Base-by-base conservation (phyloP, 495 filamentous ascomycete species). In the Tuber umbilicatum region DNA sequence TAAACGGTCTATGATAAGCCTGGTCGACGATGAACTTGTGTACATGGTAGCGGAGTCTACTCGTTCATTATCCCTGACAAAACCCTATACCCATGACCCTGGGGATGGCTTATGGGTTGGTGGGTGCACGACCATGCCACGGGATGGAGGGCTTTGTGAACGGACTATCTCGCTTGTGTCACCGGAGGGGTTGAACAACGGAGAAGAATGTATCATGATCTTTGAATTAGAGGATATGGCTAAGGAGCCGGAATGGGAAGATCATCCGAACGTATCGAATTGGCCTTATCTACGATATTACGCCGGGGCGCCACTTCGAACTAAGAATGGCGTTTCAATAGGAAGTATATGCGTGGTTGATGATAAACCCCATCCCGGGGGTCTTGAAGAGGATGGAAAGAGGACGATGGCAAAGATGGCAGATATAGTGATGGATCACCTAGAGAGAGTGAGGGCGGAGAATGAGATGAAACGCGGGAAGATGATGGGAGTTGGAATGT, bases 341-440 rank as follows among this genome's bases (percentile, higher is more conserved):
- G 92, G 92, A 38, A 90, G 88, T 27, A 85, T 92, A 69, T 92
- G 90, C 72, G 85, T 93, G 19, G 79, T 92, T 7, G 91, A 93
- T 79, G 84, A 87, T 45, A 82, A 84, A 42, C 86, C 88, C 10
- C 83, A 86, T 14, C 75, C 79, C 16, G 77, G 85, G 9, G 84
- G 84, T 5, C 76, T 88, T 14, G 79, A 70, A 23, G 75, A 80
- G 5, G 81, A 84, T 4, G 82, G 85, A 70, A 84, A 83, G 9
- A 79, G 83, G 68, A 85, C 85, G 68, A 83, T 88, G 83, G 82
- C 81, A 37, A 78, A 76, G 38, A 82, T 81, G 79, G 75, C 75
- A 4, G 75, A 74, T 19, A 73, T 79, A 14, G 79, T 81, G 21
- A 81, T 81, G 79, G 64, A 69, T 6, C 79, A 81, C 39, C 72